Base-by-base conservation (phyloP, 164 flowering plant genomes). In the Vitis rotundifolia region DNA sequence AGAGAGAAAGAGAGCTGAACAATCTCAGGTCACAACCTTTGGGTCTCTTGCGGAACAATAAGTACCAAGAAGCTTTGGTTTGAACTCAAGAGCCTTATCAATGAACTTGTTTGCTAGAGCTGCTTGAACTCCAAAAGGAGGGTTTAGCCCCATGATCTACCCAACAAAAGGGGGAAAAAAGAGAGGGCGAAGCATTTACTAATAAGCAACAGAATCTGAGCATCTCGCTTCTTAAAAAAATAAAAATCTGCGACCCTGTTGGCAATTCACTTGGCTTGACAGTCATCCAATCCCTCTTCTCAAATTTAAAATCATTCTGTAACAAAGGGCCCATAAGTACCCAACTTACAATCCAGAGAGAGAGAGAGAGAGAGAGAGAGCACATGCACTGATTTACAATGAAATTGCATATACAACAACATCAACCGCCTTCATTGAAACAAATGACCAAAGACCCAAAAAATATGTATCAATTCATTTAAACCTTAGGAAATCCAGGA, bases 71-170 rank as follows among this genome's bases (percentile, higher is more conserved):
- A 93, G 88, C 82, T 93, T 95, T 28, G 99, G 98, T 44, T 84
- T 83, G 77, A 95, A 95, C 78, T 87, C 81, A 19, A 93, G 97
- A 71, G 97, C 99, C 83, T 90, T 85, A 44, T 87, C 71, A 44
- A 95, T 84, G 74, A 89, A 93, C 80, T 81, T 73, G 82, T 93
- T 90, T 12, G 97, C 99, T 60, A 88, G 80, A 47, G 80, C 57
- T 16, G 89, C 88, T 63, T 86, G 83, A 6, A 84, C 80, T 57
- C 98, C 98, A 77, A 95, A 93, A 29, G 98, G 99, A 61, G 98
- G 97, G 79, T 89, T 93, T 55, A 95, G 80, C 12, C 94, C 98
- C 89, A 95, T 90, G 60, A 95, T 81, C 98, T 95, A 75, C 14
- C 47, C 71, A 63, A 37, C 44, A 51, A 28, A 69, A 71, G 22